Evolutionary conservation across 768 basidiomycete genomes (phyloP).

Genomic region (Termitomyces heimii): DNA sequence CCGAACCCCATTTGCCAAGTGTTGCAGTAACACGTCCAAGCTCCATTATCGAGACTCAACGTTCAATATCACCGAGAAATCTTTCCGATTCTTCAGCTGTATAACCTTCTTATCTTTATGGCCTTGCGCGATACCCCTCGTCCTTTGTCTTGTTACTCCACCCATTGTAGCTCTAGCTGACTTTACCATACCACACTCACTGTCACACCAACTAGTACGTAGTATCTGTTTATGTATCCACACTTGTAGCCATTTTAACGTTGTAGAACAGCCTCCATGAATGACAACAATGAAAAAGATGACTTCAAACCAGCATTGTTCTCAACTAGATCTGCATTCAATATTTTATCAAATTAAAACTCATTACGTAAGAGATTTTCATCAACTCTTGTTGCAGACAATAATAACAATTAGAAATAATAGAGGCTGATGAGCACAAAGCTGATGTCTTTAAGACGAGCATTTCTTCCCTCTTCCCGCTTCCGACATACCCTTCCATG

Average conservation of each 20-base stretch:
- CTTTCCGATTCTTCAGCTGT: conserved; percentile 8
- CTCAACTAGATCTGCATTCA: no score
- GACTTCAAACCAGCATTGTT: background rate
- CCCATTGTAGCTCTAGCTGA: conserved; percentile 15
- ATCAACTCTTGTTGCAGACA: background rate
- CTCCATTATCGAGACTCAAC: conserved; percentile 21
- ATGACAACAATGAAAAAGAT: conserved; percentile 1
- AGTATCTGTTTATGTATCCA: background rate
- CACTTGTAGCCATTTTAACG: conserved; percentile 11
- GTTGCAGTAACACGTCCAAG: conserved; percentile 20
- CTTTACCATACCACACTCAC: conserved; percentile 7
- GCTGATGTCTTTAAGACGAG: background rate
- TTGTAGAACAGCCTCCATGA: background rate
- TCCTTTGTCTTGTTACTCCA: background rate
- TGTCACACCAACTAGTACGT: background rate
- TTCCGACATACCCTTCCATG: background rate
- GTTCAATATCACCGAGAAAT: background rate
- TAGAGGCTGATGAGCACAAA: conserved; percentile 19
- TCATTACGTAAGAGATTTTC: conserved; percentile 17
- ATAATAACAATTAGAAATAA: conserved; percentile 27
- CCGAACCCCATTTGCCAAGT: conserved; percentile 3
- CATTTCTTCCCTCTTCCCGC: conserved; percentile 12
- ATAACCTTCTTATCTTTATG: background rate
- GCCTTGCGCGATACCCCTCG: conserved; percentile 1
- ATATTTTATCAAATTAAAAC: no score